Conservation (phyloP, 1,139 yeast genomes). For the Geotrichum siamense region DNA sequence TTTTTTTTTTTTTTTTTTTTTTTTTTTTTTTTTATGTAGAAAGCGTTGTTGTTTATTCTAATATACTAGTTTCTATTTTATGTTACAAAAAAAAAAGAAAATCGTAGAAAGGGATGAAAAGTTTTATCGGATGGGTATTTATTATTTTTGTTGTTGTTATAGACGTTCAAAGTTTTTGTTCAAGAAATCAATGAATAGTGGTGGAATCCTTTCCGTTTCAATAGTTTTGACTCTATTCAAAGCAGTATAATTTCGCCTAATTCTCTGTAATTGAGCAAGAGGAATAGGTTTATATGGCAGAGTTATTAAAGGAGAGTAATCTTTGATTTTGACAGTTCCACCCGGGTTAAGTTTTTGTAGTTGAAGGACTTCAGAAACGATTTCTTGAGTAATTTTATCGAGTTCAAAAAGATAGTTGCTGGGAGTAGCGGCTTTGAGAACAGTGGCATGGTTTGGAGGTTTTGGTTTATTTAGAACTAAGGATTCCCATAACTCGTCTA, state of each 20-base stretch:
- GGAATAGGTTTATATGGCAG: conserved; percentile 61
- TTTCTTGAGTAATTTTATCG: conserved; percentile 63
- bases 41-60: too few species aligned
- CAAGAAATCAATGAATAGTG: conserved; percentile 67
- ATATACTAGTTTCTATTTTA: too few species aligned
- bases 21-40: neutral
- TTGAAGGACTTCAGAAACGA: conserved; percentile 51
- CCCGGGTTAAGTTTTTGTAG: conserved; percentile 52
- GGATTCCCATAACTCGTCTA: conserved; percentile 66
- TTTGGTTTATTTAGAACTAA: conserved; percentile 54
- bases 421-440: conserved; percentile 64
- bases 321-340: conserved; percentile 42
- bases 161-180: conserved; percentile 42
- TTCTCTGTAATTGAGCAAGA: conserved; percentile 72
- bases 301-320: conserved; percentile 41
- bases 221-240: conserved; percentile 70
- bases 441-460: conserved; percentile 38
- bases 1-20: neutral
- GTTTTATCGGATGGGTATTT: too few species aligned
- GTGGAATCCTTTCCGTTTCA: conserved; percentile 58
- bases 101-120: too few species aligned
- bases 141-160: too few species aligned
- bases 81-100: too few species aligned
- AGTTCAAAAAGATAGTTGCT: conserved; percentile 72
- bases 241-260: conserved; percentile 71